These are phyloP conservation scores for Coemansia erecta DNA, from an alignment of 192 early-diverging fungal species.

Conservation along the genomic window DNA sequence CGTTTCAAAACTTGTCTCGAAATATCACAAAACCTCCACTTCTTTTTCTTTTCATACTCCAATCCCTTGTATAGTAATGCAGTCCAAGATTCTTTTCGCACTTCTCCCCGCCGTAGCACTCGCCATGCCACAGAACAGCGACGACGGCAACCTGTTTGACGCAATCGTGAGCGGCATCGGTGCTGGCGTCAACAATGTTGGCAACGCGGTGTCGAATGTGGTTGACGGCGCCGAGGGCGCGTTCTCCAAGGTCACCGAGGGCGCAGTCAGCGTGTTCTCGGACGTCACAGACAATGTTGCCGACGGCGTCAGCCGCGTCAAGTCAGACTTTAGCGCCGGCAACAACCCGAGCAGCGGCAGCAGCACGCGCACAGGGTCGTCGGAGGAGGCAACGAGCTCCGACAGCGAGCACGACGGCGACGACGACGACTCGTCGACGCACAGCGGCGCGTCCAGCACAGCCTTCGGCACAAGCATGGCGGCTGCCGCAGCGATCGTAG, in stretches of 20 bases:
- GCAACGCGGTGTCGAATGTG: slow-evolving; percentile 7
- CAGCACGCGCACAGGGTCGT: background rate
- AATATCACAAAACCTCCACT: background rate
- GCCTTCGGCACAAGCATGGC: slow-evolving; percentile 10
- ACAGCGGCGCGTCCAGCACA: background rate
- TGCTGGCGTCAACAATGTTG: slow-evolving; percentile 9
- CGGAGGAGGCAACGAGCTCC: too few relatives aligned
- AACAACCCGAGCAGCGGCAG: slow-evolving; percentile 5
- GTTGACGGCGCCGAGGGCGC: background rate
- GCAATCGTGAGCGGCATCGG: slow-evolving; percentile 17
- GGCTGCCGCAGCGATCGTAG: slow-evolving; percentile 16
- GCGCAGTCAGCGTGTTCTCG: slow-evolving; percentile 15
- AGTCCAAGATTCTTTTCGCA: slow-evolving; percentile 20
- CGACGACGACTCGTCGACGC: background rate
- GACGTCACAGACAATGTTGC: slow-evolving; percentile 7
- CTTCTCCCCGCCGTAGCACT: slow-evolving; percentile 16
- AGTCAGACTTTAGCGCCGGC: slow-evolving; percentile 44
- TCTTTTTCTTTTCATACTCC: background rate
- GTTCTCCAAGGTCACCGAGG: slow-evolving; percentile 9
- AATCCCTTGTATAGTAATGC: too few relatives aligned
- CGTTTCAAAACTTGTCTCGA: too few relatives aligned
- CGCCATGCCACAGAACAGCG: slow-evolving; percentile 15
- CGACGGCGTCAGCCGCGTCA: slow-evolving; percentile 17
- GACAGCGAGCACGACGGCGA: background rate
- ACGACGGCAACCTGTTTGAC: slow-evolving; percentile 18